These are phyloP conservation scores for Avena sativa DNA, from an alignment of 176 grass and related monocot genomes.

Conservation along the genomic window DNA sequence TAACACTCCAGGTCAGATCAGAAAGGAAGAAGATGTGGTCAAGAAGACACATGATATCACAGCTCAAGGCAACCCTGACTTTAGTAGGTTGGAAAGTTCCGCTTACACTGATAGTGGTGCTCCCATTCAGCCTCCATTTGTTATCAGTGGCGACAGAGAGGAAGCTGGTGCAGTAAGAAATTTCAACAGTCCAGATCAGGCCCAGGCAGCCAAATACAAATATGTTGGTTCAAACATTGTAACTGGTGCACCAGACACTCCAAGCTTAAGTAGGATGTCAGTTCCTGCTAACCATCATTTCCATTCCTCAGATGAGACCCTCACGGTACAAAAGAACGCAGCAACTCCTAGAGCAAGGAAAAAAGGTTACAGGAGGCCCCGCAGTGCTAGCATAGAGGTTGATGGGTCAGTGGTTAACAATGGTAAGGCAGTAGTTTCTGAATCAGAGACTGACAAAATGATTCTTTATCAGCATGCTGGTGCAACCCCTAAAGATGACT, in stretches of 20 bases:
- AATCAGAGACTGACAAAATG: slow-evolving; percentile 24
- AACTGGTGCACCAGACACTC: neutral
- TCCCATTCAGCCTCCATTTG: slow-evolving; percentile 18
- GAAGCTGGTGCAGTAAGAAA: slow-evolving; percentile 24
- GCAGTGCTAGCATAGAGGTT: slow-evolving; percentile 28
- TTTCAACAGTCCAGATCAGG: slow-evolving; percentile 7
- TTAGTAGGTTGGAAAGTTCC: slow-evolving; percentile 4
- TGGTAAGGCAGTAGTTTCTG: slow-evolving; percentile 25
- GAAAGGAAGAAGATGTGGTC: neutral
- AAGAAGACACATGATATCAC: neutral
- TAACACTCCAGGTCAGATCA: slow-evolving; percentile 24
- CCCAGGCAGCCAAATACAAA: slow-evolving; percentile 26
- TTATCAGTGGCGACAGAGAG: neutral
- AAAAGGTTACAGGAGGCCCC: slow-evolving; percentile 5
- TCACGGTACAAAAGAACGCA: slow-evolving; percentile 15
- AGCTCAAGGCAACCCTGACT: neutral
- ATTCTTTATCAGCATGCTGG: slow-evolving; percentile 9
- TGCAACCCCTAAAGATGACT: slow-evolving; percentile 2
- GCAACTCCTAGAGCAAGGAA: slow-evolving; percentile 5
- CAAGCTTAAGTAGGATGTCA: slow-evolving; percentile 37
- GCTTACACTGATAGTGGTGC: slow-evolving; percentile 11
- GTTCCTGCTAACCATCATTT: slow-evolving; percentile 46
- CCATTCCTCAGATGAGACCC: slow-evolving; percentile 34
- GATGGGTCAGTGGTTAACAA: slow-evolving; percentile 38
- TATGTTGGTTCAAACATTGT: slow-evolving; percentile 27